Evolutionary conservation across 768 basidiomycete genomes (phyloP).

Genomic region (Bullera alba): DNA sequence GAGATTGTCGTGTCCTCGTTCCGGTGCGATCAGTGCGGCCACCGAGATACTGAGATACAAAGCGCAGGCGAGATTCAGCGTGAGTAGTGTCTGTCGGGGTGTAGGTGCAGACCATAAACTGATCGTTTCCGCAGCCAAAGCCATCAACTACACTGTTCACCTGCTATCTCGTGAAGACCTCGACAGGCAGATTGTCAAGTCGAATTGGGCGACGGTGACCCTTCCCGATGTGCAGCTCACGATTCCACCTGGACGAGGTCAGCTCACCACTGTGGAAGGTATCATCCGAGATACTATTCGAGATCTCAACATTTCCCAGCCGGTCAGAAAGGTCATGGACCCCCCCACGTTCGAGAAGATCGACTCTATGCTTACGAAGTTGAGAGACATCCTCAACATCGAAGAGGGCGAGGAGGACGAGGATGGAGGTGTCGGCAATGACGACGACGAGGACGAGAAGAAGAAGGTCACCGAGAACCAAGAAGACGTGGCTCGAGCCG

Average conservation of each 20-base stretch:
- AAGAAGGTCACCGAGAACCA: conserved; percentile 35
- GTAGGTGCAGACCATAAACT: neutral
- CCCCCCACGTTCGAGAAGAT: conserved; percentile 67
- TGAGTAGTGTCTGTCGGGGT: conserved; percentile 45
- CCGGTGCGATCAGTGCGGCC: conserved; percentile 86
- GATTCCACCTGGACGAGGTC: conserved; percentile 76
- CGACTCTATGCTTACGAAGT: conserved; percentile 60
- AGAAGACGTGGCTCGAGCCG: conserved; percentile 41
- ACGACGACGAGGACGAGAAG: conserved; percentile 53
- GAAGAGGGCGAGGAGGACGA: conserved; percentile 39
- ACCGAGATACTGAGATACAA: conserved; percentile 86
- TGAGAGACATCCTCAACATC: conserved; percentile 32
- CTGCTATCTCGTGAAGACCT: conserved; percentile 70
- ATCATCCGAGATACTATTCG: conserved; percentile 71
- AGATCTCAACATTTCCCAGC: conserved; percentile 75
- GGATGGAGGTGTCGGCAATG: conserved; percentile 58
- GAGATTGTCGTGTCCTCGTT: conserved; percentile 97
- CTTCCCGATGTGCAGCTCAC: conserved; percentile 87
- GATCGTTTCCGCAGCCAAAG: conserved; percentile 60
- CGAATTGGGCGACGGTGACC: conserved; percentile 66
- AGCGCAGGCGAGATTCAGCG: conserved; percentile 79
- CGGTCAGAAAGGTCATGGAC: conserved; percentile 67
- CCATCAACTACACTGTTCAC: conserved; percentile 70
- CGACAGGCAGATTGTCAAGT: conserved; percentile 88
- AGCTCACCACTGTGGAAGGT: conserved; percentile 95